Percentiles rank a stretch among this genome's conserved stretches.
These are phyloP conservation scores for Endocalyx cinctus DNA, from an alignment of 2,329 filamentous ascomycete genomes.

Conservation along the genomic window DNA sequence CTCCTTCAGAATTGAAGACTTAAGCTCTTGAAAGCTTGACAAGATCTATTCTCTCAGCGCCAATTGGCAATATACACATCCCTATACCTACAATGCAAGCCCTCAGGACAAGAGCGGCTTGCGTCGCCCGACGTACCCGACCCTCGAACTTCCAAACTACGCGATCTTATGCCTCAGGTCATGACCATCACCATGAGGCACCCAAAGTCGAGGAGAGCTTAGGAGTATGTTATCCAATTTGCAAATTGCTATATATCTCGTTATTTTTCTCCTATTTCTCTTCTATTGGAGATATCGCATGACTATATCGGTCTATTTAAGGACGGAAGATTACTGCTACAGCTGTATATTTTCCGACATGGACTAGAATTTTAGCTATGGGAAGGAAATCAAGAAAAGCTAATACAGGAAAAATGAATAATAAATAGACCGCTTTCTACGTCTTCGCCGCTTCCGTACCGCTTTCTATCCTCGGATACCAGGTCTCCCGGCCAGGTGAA, in stretches of 20 bases:
- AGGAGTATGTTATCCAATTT: constrained; percentile 48
- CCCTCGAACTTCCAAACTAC: constrained; percentile 28
- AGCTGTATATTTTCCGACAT: too few relatives aligned
- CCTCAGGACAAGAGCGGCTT: constrained; percentile 40
- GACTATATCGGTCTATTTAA: too few relatives aligned
- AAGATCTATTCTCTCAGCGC: too few relatives aligned
- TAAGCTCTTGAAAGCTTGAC: too few relatives aligned
- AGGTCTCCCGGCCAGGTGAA: constrained; percentile 41
- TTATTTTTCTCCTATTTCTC: too few relatives aligned
- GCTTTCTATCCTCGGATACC: constrained; percentile 40
- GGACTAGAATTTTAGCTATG: too few relatives aligned
- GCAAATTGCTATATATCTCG: too few relatives aligned
- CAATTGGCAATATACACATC: constrained; percentile 20
- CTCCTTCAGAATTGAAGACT: constrained; percentile 9
- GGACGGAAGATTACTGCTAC: too few relatives aligned
- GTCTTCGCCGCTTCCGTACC: constrained; percentile 41
- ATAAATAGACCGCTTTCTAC: constrained; percentile 49
- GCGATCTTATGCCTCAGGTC: constrained; percentile 49
- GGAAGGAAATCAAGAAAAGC: too few relatives aligned
- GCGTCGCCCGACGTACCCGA: constrained; percentile 33
- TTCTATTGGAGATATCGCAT: too few relatives aligned
- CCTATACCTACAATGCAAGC: constrained; percentile 24
- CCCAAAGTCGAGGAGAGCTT: constrained; percentile 46
- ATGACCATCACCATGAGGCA: constrained; percentile 35
- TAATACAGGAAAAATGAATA: too few relatives aligned